Conservation (phyloP, 75 land plant species). For the Isoetes taiwanensis region DNA sequence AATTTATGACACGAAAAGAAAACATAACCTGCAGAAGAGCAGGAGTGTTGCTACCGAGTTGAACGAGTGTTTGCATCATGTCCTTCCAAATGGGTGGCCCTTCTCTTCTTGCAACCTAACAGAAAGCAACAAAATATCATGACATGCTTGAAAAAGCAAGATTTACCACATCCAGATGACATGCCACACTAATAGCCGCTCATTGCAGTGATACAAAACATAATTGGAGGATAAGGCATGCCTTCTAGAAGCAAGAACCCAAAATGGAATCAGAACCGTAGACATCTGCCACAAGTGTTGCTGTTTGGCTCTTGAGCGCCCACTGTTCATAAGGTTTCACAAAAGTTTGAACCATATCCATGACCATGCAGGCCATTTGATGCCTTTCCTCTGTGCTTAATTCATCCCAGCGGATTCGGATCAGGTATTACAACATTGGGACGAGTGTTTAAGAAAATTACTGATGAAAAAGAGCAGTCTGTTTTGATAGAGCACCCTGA, state of each 20-base stretch:
- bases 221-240: too few relatives aligned
- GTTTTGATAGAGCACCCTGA: too few relatives aligned
- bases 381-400: slow-evolving; percentile 32
- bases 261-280: too few relatives aligned
- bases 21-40: slow-evolving; percentile 55
- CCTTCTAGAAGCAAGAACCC: too few relatives aligned
- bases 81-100: slow-evolving; percentile 43
- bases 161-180: too few relatives aligned
- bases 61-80: slow-evolving; percentile 40
- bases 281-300: slow-evolving; percentile 98
- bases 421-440: slow-evolving; percentile 89
- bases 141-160: too few relatives aligned
- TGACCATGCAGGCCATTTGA: slow-evolving; percentile 46
- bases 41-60: slow-evolving; percentile 49
- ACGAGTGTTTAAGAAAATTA: too few relatives aligned
- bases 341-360: slow-evolving; percentile 48
- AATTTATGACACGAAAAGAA: not conserved
- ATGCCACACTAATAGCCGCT: too few relatives aligned
- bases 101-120: slow-evolving; percentile 87
- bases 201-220: too few relatives aligned
- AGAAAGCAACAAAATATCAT: too few relatives aligned
- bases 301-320: slow-evolving; percentile 92
- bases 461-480: too few relatives aligned
- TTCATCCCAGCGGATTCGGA: slow-evolving; percentile 89
- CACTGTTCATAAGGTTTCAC: slow-evolving; percentile 64